These are phyloP conservation scores for Diaporthe capsici DNA, from an alignment of 2,329 filamentous ascomycete species.

Conservation along the genomic window DNA sequence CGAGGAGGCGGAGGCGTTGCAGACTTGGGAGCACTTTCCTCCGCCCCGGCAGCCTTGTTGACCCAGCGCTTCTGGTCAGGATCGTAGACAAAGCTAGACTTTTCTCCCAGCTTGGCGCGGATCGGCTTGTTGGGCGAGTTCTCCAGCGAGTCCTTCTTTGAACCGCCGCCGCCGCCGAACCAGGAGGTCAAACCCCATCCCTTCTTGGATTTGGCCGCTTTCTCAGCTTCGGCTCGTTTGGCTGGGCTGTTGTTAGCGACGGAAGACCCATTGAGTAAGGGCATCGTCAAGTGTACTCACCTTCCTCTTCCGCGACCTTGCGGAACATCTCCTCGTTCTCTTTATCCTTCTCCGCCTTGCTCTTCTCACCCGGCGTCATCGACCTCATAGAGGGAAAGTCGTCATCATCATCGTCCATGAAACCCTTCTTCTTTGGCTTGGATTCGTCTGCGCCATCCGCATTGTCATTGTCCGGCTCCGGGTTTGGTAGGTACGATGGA, in stretches of 20 bases:
- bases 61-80: slow-evolving; percentile 98
- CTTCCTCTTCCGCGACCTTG: slow-evolving; percentile 83
- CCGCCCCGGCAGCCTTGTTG: slow-evolving; percentile 89
- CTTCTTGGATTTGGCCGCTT: slow-evolving; percentile 68
- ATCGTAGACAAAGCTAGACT: slow-evolving; percentile 94
- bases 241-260: slow-evolving; percentile 57
- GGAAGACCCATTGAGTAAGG: slow-evolving; percentile 38
- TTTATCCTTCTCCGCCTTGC: slow-evolving; percentile 77
- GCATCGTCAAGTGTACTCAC: slow-evolving; percentile 58
- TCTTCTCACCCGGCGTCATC: slow-evolving; percentile 68
- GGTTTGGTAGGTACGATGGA: slow-evolving; percentile 66
- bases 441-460: slow-evolving; percentile 62
- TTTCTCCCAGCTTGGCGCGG: slow-evolving; percentile 92
- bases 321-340: slow-evolving; percentile 89
- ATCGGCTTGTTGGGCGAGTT: slow-evolving; percentile 76
- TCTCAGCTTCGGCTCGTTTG: slow-evolving; percentile 70
- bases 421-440: slow-evolving; percentile 80
- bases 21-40: slow-evolving; percentile 69
- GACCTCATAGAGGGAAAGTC: slow-evolving; percentile 67
- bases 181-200: slow-evolving; percentile 89
- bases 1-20: slow-evolving; percentile 86
- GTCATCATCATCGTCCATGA: slow-evolving; percentile 86
- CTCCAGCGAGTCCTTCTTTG: slow-evolving; percentile 72
- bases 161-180: slow-evolving; percentile 79
- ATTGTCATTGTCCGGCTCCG: slow-evolving; percentile 60